phyloP scores from a whole-genome alignment of 2,329 filamentous ascomycete genomes.

The Diplodia seriata region DNA sequence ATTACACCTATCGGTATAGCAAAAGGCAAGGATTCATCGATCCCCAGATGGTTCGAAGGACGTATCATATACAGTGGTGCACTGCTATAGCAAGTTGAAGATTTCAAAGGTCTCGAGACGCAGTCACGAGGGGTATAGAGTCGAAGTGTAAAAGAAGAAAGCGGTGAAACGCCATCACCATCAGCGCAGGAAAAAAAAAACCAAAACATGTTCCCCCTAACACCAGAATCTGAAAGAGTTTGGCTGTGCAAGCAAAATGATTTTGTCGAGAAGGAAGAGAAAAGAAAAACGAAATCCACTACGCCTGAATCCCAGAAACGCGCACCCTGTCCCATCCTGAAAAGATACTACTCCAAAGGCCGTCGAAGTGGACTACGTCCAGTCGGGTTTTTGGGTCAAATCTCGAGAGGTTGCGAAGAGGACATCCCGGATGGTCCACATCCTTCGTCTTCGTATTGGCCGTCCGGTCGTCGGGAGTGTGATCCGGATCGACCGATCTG shows the following conservation, averaged over 20 bases:
- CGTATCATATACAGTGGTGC: neutral
- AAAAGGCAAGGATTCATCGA: no score
- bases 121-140: neutral
- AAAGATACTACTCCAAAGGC: neutral
- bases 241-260: neutral
- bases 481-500: neutral
- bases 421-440: neutral
- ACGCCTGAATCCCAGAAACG: neutral
- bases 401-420: neutral
- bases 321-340: neutral
- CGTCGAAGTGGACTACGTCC: neutral
- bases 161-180: neutral
- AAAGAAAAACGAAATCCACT: neutral
- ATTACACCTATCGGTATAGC: no score
- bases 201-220: neutral
- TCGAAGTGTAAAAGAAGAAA: neutral
- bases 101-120: conserved; percentile 2
- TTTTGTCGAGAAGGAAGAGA: neutral
- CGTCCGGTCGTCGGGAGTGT: neutral
- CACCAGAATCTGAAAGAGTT: neutral
- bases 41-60: neutral
- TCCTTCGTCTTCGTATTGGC: neutral
- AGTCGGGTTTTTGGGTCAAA: neutral
- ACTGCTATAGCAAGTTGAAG: neutral
- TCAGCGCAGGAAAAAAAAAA: neutral